Evolutionary conservation across 2,329 filamentous ascomycete species (phyloP).

Genomic region (Colletotrichum coccodes): DNA sequence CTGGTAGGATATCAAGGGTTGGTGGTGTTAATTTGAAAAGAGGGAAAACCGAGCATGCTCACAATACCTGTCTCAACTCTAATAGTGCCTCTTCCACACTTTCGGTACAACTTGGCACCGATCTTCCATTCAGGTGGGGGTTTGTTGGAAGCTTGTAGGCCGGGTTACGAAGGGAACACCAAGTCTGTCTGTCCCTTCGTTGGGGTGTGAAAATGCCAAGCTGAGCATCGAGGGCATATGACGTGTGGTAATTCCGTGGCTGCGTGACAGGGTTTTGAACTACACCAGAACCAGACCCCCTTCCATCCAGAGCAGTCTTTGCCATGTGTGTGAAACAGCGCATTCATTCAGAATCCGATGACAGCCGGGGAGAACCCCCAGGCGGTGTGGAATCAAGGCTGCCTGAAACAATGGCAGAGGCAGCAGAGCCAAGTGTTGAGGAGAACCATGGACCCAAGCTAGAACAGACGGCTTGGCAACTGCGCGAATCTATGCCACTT

Average conservation of each 20-base stretch:
- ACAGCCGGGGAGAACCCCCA: not conserved
- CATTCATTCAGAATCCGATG: not conserved
- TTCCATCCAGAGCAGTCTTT: not conserved
- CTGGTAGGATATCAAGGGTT: not conserved
- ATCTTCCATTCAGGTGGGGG: not conserved
- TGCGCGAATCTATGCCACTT: not conserved
- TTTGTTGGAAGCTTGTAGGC: not conserved
- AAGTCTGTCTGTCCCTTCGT: not conserved
- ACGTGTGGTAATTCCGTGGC: not conserved
- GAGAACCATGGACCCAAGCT: not conserved
- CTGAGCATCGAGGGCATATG: not conserved
- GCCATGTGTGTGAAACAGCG: not conserved
- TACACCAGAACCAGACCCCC: not conserved
- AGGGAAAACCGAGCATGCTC: not conserved
- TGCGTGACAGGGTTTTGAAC: not conserved
- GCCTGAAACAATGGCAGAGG: not conserved
- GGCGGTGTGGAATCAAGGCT: not conserved
- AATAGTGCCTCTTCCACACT: conserved; percentile 11
- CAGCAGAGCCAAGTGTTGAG: not conserved
- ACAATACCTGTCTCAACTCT: conserved; percentile 18
- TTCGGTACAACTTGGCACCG: conserved; percentile 22
- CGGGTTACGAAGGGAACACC: not conserved
- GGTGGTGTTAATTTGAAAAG: not conserved
- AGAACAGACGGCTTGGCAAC: not conserved
- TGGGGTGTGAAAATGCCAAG: not conserved